phyloP scores from a whole-genome alignment of 768 basidiomycete species.

The Lentinus brumalis region DNA sequence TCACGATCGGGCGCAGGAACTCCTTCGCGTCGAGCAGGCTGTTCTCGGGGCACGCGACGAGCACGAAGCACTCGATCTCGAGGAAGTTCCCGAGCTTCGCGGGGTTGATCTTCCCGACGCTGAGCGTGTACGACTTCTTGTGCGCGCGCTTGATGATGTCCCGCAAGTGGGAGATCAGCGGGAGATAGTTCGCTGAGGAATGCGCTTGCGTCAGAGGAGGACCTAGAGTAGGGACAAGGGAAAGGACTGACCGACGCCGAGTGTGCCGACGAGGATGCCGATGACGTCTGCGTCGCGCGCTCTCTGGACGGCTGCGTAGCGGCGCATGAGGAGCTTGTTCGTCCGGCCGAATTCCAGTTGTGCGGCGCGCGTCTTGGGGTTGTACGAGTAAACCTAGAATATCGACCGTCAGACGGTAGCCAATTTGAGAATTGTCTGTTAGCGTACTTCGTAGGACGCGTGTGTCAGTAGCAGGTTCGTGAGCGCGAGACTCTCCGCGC shows the following conservation, averaged over 20 bases:
- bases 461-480: constrained; percentile 89
- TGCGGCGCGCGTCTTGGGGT: constrained; percentile 52
- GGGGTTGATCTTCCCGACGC: constrained; percentile 93
- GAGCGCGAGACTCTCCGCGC: constrained; percentile 75
- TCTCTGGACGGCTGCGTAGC: constrained; percentile 84
- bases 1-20: constrained; percentile 88
- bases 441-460: constrained; percentile 55
- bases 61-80: constrained; percentile 94
- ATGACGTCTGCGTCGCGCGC: constrained; percentile 93
- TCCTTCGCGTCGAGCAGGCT: constrained; percentile 82
- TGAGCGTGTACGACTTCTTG: constrained; percentile 94
- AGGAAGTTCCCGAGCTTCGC: constrained; percentile 94
- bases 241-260: constrained; percentile 73
- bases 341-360: constrained; percentile 66
- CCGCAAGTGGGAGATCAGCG: constrained; percentile 83
- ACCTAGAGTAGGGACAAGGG: neutral
- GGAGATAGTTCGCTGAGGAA: constrained; percentile 76
- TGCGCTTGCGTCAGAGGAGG: neutral
- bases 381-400: constrained; percentile 72
- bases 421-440: neutral
- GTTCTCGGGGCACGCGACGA: constrained; percentile 95
- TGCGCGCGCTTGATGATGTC: constrained; percentile 59
- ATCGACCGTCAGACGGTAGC: neutral
- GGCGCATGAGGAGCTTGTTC: constrained; percentile 84
- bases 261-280: constrained; percentile 92